phyloP scores from a whole-genome alignment of 768 basidiomycete species.

The Leccinum rimulosum region DNA sequence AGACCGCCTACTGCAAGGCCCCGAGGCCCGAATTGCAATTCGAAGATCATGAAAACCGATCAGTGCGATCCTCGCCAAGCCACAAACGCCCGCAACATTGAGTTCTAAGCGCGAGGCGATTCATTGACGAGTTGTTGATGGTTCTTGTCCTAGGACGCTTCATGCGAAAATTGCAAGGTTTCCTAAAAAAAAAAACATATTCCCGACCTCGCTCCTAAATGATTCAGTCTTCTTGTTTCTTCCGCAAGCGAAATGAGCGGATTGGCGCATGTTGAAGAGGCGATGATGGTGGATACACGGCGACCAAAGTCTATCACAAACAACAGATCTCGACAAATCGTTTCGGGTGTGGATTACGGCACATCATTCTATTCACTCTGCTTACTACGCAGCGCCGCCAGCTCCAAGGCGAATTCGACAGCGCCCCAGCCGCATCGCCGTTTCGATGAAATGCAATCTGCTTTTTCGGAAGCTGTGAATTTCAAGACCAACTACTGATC shows the following conservation, averaged over 20 bases:
- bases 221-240: not conserved
- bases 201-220: not conserved
- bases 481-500: constrained; percentile 12
- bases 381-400: not conserved
- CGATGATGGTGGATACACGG: not conserved
- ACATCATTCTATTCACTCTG: not conserved
- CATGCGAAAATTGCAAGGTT: no score
- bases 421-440: constrained; percentile 3
- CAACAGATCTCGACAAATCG: no score
- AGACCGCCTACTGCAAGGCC: not conserved
- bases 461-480: constrained; percentile 6
- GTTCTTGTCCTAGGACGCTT: not conserved
- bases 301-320: not conserved
- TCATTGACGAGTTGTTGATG: not conserved
- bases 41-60: not conserved
- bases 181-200: not conserved
- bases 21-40: not conserved
- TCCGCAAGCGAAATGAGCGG: not conserved
- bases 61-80: not conserved
- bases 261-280: not conserved
- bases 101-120: not conserved
- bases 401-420: not conserved
- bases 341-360: not conserved
- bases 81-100: not conserved
- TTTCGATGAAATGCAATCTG: not conserved